Evolutionary conservation across 164 flowering plant genomes (phyloP), one percentile per base, ranked within the genome.

Genomic region (grape (Vitis vinifera)): DNA sequence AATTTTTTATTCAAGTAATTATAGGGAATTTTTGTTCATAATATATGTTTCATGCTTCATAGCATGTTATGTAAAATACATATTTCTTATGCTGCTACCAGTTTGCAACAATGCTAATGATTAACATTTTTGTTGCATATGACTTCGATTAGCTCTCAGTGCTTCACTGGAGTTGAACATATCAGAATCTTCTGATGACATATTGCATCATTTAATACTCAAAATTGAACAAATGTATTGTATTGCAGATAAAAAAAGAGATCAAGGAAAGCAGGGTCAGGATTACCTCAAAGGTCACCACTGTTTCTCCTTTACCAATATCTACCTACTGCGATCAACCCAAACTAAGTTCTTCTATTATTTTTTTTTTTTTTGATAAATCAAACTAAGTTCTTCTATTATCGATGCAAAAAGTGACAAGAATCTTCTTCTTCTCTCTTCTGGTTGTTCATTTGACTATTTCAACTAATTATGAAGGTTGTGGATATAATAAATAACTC

Each of bases 201-300:
- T 14, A 30, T 12, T 47, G 53, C n/a, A 15, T 19, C n/a, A 48
- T 64, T 55, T 19, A 15, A n/a, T 31, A 62, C 47, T 58, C 0
- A 47, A 0, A 49, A 17, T 9, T 14, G 44, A 37, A 58, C 13
- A 47, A 10, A 47, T 49, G 12, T 17, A 4, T 66, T 73, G 51
- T 51, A 9, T 17, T 82, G 73, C 93, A 95, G 99, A 83, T 95
- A 70, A 95, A 93, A 85, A 89, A 83, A 76, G 98, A 92, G 79
- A 95, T 92, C 71, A 92, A 85, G 86, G 71, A 86, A 59, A 95
- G 99, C 88, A 85, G 98, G 82, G 76, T 91, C 52, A 86, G 76
- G 71, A 87, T 83, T 68, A 95, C 99, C 31, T 91, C 98, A 70
- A 93, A 95, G 92, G 99, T 92, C 15, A 66, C 37, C 0, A 29